These are phyloP conservation scores for Sugiyamaella xylanicola DNA, from an alignment of 1,139 yeast species.

Conservation along the genomic window DNA sequence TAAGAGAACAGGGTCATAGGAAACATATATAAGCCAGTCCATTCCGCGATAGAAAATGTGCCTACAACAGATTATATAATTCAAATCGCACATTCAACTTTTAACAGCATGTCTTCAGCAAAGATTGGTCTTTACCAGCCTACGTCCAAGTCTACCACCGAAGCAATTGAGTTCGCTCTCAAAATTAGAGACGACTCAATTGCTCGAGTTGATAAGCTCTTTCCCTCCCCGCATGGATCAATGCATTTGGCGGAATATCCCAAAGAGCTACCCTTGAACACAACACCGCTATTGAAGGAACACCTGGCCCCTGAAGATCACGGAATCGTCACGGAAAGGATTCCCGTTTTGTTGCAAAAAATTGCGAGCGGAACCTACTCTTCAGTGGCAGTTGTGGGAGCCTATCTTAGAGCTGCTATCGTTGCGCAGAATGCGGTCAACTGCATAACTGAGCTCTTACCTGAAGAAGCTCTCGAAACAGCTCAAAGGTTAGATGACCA, in stretches of 20 bases:
- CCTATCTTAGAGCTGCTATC: slow-evolving; percentile 57
- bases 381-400: slow-evolving; percentile 23
- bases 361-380: slow-evolving; percentile 46
- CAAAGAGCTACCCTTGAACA: slow-evolving; percentile 35
- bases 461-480: slow-evolving; percentile 49
- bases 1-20: too few species aligned
- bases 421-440: slow-evolving; percentile 60
- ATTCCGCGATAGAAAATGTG: too few species aligned
- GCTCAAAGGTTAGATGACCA: slow-evolving; percentile 59
- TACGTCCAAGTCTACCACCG: slow-evolving; percentile 16
- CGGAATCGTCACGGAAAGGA: slow-evolving; percentile 37
- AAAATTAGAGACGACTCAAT: slow-evolving; percentile 37
- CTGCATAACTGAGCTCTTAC: slow-evolving; percentile 60
- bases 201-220: slow-evolving; percentile 33
- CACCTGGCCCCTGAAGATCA: slow-evolving; percentile 34
- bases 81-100: too few species aligned
- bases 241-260: slow-evolving; percentile 34
- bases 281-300: slow-evolving; percentile 33
- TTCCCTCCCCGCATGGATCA: slow-evolving; percentile 35
- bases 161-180: slow-evolving; percentile 22
- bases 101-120: slow-evolving; percentile 11
- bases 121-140: slow-evolving; percentile 9
- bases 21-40: too few species aligned
- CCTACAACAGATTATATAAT: too few species aligned
- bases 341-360: slow-evolving; percentile 42